Base-by-base conservation (phyloP, 306 rosid genomes). In the Psophocarpus tetragonolobus region DNA sequence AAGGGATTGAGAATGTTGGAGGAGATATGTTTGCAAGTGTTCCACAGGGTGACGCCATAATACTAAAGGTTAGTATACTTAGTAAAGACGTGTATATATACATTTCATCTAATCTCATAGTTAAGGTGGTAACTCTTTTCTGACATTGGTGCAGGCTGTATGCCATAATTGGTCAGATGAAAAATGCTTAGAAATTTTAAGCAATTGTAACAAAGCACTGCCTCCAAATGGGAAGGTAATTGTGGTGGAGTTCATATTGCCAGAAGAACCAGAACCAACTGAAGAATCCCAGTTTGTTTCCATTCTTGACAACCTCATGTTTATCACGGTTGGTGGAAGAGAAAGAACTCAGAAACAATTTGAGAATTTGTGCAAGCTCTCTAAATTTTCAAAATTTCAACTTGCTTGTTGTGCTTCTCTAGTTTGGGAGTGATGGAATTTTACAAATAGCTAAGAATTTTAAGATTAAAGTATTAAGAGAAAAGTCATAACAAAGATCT, bases 111-210 rank as follows among this genome's bases (percentile, higher is more conserved):
- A 71, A 21, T 21, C 7, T 53, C 15, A 23, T 36, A 35, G 24
- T 21, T 4, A 51, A 10, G 45, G 36, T 73, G 23, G 3, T 73
- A 73, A 73, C 4, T 47, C 13, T 2, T 30, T 75, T 32, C 3
- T 56, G 44, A 36, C 3, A 4, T 35, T 73, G 12, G 56, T 66
- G 60, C 32, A 79, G 82, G 61, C 47, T 13, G 77, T 74, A 3
- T 73, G 41, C 1, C 83, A 81, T 6, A 77, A 84, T 38, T 84
- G 88, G 88, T 47, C 76, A 1, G 85, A 84, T 14, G 83, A 81
- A 7, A 68, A 77, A 29, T 84, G 83, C 78, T 0, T 77, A 33
- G 54, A 32, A 30, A 2, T 81, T 21, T 42, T 84, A 39, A 77
- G 50, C 4, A 81, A 81, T 10, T 81, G 85, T 45, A 53, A 66